Evolutionary conservation across 2,329 filamentous ascomycete species (phyloP).

Genomic region (Neoarthrinium moseri): DNA sequence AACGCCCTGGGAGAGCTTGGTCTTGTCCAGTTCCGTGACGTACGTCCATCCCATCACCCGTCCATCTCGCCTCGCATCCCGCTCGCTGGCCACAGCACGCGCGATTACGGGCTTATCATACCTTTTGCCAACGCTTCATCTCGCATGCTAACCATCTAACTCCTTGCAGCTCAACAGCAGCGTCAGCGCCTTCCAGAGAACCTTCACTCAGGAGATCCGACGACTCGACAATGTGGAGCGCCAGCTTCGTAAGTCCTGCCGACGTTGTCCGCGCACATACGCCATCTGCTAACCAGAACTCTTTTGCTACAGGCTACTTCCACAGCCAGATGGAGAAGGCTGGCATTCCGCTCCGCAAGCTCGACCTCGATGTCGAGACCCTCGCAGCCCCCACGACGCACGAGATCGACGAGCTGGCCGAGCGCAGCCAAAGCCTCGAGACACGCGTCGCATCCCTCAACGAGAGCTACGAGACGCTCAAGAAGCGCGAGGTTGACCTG

Average conservation of each 20-base stretch:
- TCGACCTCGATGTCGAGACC: conserved; percentile 85
- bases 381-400: conserved; percentile 85
- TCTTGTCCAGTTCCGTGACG: conserved; percentile 95
- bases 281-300: conserved; percentile 26
- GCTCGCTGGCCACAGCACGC: too few relatives aligned
- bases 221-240: conserved; percentile 97
- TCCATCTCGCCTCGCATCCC: conserved; percentile 15
- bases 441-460: conserved; percentile 89
- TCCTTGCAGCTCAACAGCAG: conserved; percentile 88
- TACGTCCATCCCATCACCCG: conserved; percentile 53
- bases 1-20: conserved; percentile 95
- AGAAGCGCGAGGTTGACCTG: conserved; percentile 95
- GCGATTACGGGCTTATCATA: too few relatives aligned
- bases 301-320: conserved; percentile 71
- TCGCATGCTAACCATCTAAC: conserved; percentile 16
- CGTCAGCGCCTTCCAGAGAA: conserved; percentile 91
- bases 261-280: conserved; percentile 4
- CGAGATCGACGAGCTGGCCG: conserved; percentile 93
- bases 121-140: too few relatives aligned
- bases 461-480: conserved; percentile 97
- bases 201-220: conserved; percentile 96
- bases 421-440: conserved; percentile 89
- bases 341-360: conserved; percentile 79
- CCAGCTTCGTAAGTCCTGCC: conserved; percentile 77
- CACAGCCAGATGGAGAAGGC: conserved; percentile 94